Conservation (phyloP, 2,329 filamentous ascomycete species). For the Colletotrichum sp. region DNA sequence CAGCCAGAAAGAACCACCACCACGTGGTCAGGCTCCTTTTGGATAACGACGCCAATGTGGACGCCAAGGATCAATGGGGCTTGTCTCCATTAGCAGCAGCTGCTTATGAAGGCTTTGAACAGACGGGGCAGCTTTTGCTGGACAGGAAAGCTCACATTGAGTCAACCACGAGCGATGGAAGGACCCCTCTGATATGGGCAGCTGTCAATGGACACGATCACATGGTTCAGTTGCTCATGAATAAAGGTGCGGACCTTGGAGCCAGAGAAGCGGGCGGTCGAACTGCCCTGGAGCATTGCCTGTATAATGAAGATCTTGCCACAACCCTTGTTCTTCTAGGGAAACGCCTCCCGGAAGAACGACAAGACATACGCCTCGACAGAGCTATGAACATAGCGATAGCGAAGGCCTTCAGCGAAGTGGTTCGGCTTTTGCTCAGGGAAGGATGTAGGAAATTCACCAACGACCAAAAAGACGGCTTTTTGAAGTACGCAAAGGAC, state of each 20-base stretch:
- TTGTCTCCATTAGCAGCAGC: neutral
- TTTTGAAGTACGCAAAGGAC: neutral
- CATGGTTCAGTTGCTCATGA: neutral
- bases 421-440: neutral
- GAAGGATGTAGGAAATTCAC: neutral
- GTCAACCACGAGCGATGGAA: rapidly evolving
- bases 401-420: neutral
- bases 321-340: neutral
- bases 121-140: neutral
- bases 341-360: too few species aligned
- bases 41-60: neutral
- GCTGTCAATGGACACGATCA: neutral
- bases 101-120: neutral
- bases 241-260: neutral
- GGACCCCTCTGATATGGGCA: neutral
- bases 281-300: neutral
- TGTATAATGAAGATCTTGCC: neutral
- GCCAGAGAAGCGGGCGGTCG: neutral
- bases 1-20: neutral
- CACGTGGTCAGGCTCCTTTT: neutral
- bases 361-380: neutral
- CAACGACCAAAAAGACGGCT: neutral
- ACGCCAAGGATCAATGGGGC: neutral
- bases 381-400: neutral
- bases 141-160: neutral